Percentiles rank a stretch among this genome's conserved stretches.
Evolutionary conservation across 768 basidiomycete genomes (phyloP).

Genomic region (Suillus fuscotomentosus): DNA sequence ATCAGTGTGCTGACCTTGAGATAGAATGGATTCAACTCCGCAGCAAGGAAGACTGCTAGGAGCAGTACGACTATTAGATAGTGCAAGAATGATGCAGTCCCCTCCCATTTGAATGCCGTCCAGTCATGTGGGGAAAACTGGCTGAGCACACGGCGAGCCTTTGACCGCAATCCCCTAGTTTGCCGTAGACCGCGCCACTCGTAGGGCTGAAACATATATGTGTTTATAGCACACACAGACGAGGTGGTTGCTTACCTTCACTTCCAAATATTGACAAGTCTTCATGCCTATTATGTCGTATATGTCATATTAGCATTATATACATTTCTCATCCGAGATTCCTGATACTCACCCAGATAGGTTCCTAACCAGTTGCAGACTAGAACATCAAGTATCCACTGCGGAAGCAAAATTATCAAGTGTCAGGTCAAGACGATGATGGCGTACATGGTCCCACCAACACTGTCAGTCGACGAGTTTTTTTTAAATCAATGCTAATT

Average conservation of each 20-base stretch:
- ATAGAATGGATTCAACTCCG: slow-evolving; percentile 87
- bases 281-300: slow-evolving; percentile 64
- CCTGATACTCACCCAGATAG: slow-evolving; percentile 57
- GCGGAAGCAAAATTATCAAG: slow-evolving; percentile 15
- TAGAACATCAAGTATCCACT: slow-evolving; percentile 89
- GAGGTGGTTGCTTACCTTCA: slow-evolving; percentile 56
- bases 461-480: slow-evolving; percentile 44
- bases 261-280: slow-evolving; percentile 83
- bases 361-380: slow-evolving; percentile 89
- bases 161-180: slow-evolving; percentile 73
- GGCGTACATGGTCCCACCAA: slow-evolving; percentile 89
- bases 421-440: slow-evolving; percentile 7
- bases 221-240: neutral
- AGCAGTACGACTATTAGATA: slow-evolving; percentile 75
- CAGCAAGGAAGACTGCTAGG: slow-evolving; percentile 76
- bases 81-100: slow-evolving; percentile 71
- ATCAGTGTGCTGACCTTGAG: slow-evolving; percentile 56
- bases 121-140: slow-evolving; percentile 89
- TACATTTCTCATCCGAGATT: slow-evolving; percentile 9
- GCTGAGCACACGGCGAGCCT: slow-evolving; percentile 74
- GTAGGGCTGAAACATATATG: slow-evolving; percentile 54
- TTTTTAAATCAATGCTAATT: slow-evolving; percentile 10
- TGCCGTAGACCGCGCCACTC: slow-evolving; percentile 84
- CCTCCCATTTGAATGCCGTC: slow-evolving; percentile 86
- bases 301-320: slow-evolving; percentile 15